Evolutionary conservation across 306 rosid genomes (phyloP).

Genomic region (Cucurbita maxima): DNA sequence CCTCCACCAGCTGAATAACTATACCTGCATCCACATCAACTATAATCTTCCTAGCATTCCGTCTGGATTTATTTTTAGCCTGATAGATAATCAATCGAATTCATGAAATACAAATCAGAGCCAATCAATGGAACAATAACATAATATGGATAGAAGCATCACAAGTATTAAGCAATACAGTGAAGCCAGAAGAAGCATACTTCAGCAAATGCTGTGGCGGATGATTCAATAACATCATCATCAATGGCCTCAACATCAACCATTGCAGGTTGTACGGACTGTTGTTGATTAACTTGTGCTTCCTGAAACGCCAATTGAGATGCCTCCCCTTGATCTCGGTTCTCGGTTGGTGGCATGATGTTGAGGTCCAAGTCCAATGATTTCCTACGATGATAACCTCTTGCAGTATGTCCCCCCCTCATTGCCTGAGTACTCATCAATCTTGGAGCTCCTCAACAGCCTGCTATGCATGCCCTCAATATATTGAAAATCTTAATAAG

Average conservation of each 20-base stretch:
- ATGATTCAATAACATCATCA: slow-evolving; percentile 72
- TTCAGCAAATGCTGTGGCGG: slow-evolving; percentile 73
- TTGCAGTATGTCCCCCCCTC: slow-evolving; percentile 17
- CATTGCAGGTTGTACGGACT: slow-evolving; percentile 16
- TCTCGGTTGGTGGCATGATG: slow-evolving; percentile 27
- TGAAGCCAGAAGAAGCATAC: slow-evolving; percentile 17
- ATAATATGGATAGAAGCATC: not conserved
- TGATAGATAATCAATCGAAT: slow-evolving; percentile 11
- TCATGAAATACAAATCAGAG: slow-evolving; percentile 4
- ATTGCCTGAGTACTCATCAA: slow-evolving; percentile 24
- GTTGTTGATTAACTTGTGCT: slow-evolving; percentile 12
- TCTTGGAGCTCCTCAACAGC: slow-evolving; percentile 2
- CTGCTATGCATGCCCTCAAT: not conserved
- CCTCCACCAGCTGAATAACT: not conserved
- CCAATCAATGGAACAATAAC: not conserved
- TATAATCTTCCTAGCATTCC: slow-evolving; percentile 34
- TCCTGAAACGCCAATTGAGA: slow-evolving; percentile 15
- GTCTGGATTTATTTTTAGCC: slow-evolving; percentile 80
- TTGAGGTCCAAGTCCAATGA: slow-evolving; percentile 32
- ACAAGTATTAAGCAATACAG: not conserved
- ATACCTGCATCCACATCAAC: slow-evolving; percentile 86
- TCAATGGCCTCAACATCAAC: slow-evolving; percentile 86
- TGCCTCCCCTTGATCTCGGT: slow-evolving; percentile 28
- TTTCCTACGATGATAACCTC: slow-evolving; percentile 29
- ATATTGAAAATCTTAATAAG: not conserved